A percentile compares a stretch with the other conserved stretches of the same genome.
Conservation (phyloP, 1,284 basidiomycete genomes). For the Hemileia vastatrix region DNA sequence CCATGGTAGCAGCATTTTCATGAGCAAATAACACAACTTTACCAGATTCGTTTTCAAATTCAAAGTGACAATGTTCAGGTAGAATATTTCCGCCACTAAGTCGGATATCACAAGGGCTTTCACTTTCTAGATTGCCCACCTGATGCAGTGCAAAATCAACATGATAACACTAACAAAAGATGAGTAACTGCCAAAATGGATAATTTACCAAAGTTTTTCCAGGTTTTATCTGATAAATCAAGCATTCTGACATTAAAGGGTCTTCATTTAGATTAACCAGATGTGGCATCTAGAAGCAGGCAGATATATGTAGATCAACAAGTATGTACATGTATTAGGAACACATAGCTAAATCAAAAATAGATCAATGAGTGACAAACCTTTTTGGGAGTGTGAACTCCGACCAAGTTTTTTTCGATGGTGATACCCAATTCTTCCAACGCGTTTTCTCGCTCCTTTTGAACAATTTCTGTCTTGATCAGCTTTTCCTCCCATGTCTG, state of each 20-base stretch:
- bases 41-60: constrained; percentile 65
- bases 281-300: constrained; percentile 66
- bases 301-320: too few relatives aligned
- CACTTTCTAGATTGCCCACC: constrained; percentile 72
- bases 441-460: constrained; percentile 91
- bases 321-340: too few relatives aligned
- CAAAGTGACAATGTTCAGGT: constrained; percentile 83
- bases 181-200: background rate
- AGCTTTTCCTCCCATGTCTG: constrained; percentile 99
- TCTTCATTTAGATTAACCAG: constrained; percentile 66
- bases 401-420: constrained; percentile 88
- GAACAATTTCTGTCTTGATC: constrained; percentile 80
- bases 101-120: constrained; percentile 72
- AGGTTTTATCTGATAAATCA: constrained; percentile 87
- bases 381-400: constrained; percentile 97
- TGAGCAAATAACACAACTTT: constrained; percentile 65
- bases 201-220: constrained; percentile 61
- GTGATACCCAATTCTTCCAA: constrained; percentile 94
- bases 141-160: constrained; percentile 44
- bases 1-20: constrained; percentile 72
- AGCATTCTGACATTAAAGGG: constrained; percentile 44
- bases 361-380: constrained; percentile 44
- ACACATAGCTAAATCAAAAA: too few relatives aligned
- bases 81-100: constrained; percentile 85
- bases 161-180: too few relatives aligned